These are phyloP conservation scores for Hypoxylon sp. DNA, from an alignment of 2,329 filamentous ascomycete genomes.

Conservation along the genomic window DNA sequence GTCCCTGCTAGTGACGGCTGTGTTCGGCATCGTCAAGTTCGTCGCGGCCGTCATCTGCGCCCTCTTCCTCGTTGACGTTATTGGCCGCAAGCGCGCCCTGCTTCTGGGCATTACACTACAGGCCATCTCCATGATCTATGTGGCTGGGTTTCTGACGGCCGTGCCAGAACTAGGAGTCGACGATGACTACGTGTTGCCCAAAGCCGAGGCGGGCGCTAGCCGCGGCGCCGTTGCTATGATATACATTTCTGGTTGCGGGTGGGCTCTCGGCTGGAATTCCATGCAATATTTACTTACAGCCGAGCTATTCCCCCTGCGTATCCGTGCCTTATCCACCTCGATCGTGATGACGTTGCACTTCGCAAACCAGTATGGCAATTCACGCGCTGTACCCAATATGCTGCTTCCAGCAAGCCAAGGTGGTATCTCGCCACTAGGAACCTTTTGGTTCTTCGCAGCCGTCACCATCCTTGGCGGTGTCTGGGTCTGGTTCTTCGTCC, in stretches of 20 bases:
- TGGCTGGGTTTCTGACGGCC: slow-evolving; percentile 71
- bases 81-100: slow-evolving; percentile 78
- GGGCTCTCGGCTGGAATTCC: slow-evolving; percentile 79
- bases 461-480: slow-evolving; percentile 75
- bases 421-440: slow-evolving; percentile 71
- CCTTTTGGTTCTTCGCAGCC: slow-evolving; percentile 81
- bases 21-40: slow-evolving; percentile 83
- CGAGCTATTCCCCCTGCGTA: slow-evolving; percentile 80
- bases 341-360: slow-evolving; percentile 85
- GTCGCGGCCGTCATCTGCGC: slow-evolving; percentile 75
- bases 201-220: slow-evolving; percentile 66
- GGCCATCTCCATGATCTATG: slow-evolving; percentile 71
- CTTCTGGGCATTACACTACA: slow-evolving; percentile 72
- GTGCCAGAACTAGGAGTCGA: slow-evolving; percentile 69
- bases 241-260: slow-evolving; percentile 75
- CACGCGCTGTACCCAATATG: slow-evolving; percentile 81
- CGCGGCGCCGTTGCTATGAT: slow-evolving; percentile 80
- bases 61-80: slow-evolving; percentile 82
- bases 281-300: slow-evolving; percentile 85
- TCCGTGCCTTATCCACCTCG: slow-evolving; percentile 77
- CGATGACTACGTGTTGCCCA: slow-evolving; percentile 61
- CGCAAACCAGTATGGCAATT: slow-evolving; percentile 82
- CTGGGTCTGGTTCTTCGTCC: slow-evolving; percentile 80
- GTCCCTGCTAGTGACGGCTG: slow-evolving; percentile 77
- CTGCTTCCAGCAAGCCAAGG: slow-evolving; percentile 64